Percentiles rank a stretch among this genome's conserved stretches.
Evolutionary conservation across 2,329 filamentous ascomycete genomes (phyloP).

Genomic region (Xylaria sp.): DNA sequence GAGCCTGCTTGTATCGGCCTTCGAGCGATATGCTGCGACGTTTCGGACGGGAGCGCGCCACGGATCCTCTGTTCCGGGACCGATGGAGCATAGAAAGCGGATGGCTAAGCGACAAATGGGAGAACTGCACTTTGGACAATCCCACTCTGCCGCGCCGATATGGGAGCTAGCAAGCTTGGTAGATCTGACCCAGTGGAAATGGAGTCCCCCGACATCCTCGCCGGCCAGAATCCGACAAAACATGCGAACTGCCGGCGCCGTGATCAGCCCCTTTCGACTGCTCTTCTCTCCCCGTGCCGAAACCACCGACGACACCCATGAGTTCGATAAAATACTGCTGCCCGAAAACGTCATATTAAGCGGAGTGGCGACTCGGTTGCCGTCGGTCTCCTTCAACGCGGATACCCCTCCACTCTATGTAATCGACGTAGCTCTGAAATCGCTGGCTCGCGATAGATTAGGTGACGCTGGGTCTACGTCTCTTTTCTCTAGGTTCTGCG

Average conservation of each 20-base stretch:
- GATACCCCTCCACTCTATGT: conserved; percentile 34
- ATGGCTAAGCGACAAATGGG: conserved; percentile 66
- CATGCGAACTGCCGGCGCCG: not conserved
- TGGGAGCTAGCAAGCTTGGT: conserved; percentile 61
- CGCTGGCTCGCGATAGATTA: conserved; percentile 36
- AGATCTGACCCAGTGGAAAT: conserved; percentile 62
- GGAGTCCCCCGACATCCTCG: conserved; percentile 60
- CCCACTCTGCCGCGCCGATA: conserved; percentile 48
- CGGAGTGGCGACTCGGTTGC: conserved; percentile 27
- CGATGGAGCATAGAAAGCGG: conserved; percentile 65
- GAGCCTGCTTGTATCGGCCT: conserved; percentile 61
- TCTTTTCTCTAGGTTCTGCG: conserved; percentile 43
- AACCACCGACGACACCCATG: not conserved
- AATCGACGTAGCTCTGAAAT: conserved; percentile 31
- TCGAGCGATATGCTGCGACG: conserved; percentile 57
- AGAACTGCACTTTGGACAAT: conserved; percentile 58
- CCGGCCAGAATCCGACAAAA: conserved; percentile 40
- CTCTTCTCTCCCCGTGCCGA: conserved; percentile 9
- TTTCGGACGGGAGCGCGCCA: conserved; percentile 44
- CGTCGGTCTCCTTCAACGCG: conserved; percentile 26
- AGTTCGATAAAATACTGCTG: conserved; percentile 6
- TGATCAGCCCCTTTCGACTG: conserved; percentile 8
- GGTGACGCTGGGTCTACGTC: not conserved
- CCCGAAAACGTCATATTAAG: conserved; percentile 23
- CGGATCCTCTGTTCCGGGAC: conserved; percentile 60